Evolutionary conservation across 2,329 filamentous ascomycete genomes (phyloP), one percentile per base, ranked within the genome.

Genomic region (Beauveria australis): DNA sequence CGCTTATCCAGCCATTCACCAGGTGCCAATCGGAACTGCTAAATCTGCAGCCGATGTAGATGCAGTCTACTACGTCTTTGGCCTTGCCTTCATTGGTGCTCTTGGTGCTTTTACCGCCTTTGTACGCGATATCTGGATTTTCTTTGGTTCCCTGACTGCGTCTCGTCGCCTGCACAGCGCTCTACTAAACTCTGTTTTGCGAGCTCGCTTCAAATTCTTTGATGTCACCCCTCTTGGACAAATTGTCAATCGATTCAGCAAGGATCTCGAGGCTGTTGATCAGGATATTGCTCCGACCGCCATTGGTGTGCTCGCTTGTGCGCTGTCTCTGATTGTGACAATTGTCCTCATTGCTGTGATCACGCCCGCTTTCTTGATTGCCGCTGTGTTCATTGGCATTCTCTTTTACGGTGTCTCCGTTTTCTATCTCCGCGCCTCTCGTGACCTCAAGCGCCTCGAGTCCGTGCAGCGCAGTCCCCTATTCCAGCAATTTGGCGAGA

Each of bases 401-500:
- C 76, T 96, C 0, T 99, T 97, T 74, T 86, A 90, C 69, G 76
- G 91, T 22, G 87, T 97, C 40, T 92, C 91, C 37, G 82, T 85
- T 47, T 91, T 97, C 70, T 99, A 99, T 73, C 83, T 99, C 52
- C 87, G 87, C 66, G 89, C 93, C 0, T 97, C 94, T n/a, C 86
- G 93, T 65, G 94, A 97, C 70, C 81, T 99, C 60, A 99, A 99
- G 79, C 87, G 94, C 53, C 79, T 99, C 7, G 95, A 99, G 73
- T 96, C 93, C 7, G 87, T 97, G 1, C 91, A 97, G 72, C 84
- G 93, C 70, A 97, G 92, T 72, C 94, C 94, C 1, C 79, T 99
- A 7, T 99, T 97, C 76, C 94, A 99, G 74, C 94, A 97, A 67
- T 99, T 99, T 66, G 93, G 94, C 64, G 94, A 99, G 77, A 97